Evolutionary conservation across 192 early-diverging fungal species (phyloP).

Genomic region (Entomortierella chlamydospora): DNA sequence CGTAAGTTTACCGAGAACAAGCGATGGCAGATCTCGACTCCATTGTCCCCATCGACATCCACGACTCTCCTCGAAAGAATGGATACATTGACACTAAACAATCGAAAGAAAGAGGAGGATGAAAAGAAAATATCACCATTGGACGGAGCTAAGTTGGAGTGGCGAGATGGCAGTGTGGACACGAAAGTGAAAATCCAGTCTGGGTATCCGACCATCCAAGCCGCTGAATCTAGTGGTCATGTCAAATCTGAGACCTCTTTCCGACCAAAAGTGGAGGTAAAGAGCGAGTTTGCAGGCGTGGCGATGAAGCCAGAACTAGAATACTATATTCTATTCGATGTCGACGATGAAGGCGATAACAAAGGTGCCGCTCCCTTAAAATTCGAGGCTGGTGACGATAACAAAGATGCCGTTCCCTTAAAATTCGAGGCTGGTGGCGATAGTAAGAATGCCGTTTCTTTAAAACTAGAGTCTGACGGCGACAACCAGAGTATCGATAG

Average conservation of each 20-base stretch:
- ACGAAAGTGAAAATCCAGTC: neutral
- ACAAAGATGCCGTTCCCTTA: no score
- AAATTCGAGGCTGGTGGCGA: no score
- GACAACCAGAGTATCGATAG: no score
- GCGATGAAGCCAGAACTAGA: neutral
- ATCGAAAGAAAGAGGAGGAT: no score
- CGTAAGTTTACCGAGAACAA: neutral
- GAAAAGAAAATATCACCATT: no score
- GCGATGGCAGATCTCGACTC: neutral
- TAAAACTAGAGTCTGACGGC: no score
- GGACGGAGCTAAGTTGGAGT: no score
- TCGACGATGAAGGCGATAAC: slow-evolving; percentile 2
- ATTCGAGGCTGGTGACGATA: neutral
- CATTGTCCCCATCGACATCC: neutral
- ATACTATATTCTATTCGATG: slow-evolving; percentile 11
- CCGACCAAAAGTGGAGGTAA: neutral
- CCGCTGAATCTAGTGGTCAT: neutral
- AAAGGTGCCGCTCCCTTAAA: slow-evolving; percentile 6
- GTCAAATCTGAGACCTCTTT: neutral
- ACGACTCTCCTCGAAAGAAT: neutral
- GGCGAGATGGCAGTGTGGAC: no score
- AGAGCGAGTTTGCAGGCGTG: neutral
- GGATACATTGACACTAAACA: neutral
- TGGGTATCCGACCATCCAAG: neutral
- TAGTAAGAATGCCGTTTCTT: no score